phyloP scores from a whole-genome alignment of 1,139 yeast species.

The Kodamaea suecica region DNA sequence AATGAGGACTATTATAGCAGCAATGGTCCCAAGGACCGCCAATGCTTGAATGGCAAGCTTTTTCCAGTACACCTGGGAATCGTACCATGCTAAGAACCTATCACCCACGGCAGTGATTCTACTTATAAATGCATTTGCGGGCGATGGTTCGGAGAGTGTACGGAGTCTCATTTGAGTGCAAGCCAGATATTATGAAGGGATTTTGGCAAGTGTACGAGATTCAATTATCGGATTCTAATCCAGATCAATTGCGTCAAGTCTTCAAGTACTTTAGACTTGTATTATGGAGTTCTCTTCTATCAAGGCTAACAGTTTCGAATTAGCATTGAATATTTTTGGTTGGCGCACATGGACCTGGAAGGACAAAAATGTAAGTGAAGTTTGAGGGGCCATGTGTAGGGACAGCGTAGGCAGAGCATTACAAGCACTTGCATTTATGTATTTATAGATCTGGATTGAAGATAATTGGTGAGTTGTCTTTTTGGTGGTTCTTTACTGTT shows the following conservation, averaged over 20 bases:
- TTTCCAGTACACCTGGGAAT: constrained; percentile 12
- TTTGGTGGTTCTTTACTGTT: no score
- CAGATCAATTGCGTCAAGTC: no score
- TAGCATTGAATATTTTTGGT: background rate
- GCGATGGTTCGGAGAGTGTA: constrained; percentile 1
- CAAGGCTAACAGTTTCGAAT: background rate
- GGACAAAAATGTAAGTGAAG: background rate
- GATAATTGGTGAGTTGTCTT: no score
- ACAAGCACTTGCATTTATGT: no score
- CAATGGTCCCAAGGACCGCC: constrained; percentile 16
- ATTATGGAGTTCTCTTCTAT: background rate
- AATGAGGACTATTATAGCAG: constrained; percentile 35
- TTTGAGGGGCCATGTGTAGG: background rate
- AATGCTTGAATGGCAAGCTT: constrained; percentile 12
- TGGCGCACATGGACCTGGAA: background rate
- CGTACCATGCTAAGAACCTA: constrained; percentile 13
- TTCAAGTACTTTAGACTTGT: no score
- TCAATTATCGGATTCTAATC: no score
- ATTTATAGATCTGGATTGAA: no score
- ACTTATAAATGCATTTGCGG: background rate
- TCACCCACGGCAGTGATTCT: constrained; percentile 1
- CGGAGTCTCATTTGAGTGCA: constrained; percentile 1
- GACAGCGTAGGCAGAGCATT: no score
- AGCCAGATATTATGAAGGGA: background rate
- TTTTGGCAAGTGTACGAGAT: no score